Percentiles rank a stretch among this genome's conserved stretches.
Evolutionary conservation across 306 rosid genomes (phyloP).

Genomic region (Pyrus communis): DNA sequence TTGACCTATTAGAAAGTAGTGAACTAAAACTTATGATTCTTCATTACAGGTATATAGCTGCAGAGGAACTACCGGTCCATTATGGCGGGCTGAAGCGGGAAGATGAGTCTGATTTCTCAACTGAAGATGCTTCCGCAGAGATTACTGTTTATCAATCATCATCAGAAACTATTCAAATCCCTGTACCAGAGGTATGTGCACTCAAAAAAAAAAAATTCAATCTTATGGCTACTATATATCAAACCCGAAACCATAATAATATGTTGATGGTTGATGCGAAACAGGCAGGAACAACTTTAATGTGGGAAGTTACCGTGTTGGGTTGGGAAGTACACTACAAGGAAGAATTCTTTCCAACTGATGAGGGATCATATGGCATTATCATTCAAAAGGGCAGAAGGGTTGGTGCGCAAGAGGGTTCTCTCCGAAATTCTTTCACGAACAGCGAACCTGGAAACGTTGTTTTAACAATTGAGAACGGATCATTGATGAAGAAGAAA

Average conservation of each 20-base stretch:
- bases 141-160: conserved; percentile 49
- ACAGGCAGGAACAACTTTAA: conserved; percentile 31
- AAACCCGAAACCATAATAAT: background rate
- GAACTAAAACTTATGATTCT: background rate
- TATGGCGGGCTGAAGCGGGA: conserved; percentile 73
- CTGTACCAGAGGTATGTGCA: conserved; percentile 49
- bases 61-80: conserved; percentile 62
- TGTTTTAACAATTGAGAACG: conserved; percentile 53
- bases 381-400: conserved; percentile 59
- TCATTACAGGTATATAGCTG: conserved; percentile 48
- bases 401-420: conserved; percentile 40
- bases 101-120: conserved; percentile 53
- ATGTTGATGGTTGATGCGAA: background rate
- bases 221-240: background rate
- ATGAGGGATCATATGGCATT: conserved; percentile 56
- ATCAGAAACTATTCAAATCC: conserved; percentile 41
- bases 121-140: conserved; percentile 49
- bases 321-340: conserved; percentile 77
- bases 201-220: background rate
- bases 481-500: conserved; percentile 61
- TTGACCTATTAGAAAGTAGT: background rate
- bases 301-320: conserved; percentile 62
- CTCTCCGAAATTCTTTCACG: conserved; percentile 40
- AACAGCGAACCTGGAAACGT: conserved; percentile 61
- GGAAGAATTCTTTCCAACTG: conserved; percentile 65